Evolutionary conservation across 805 yeast genomes (phyloP), one percentile per base, ranked within the genome.

Genomic region (Ogataea zsoltii): DNA sequence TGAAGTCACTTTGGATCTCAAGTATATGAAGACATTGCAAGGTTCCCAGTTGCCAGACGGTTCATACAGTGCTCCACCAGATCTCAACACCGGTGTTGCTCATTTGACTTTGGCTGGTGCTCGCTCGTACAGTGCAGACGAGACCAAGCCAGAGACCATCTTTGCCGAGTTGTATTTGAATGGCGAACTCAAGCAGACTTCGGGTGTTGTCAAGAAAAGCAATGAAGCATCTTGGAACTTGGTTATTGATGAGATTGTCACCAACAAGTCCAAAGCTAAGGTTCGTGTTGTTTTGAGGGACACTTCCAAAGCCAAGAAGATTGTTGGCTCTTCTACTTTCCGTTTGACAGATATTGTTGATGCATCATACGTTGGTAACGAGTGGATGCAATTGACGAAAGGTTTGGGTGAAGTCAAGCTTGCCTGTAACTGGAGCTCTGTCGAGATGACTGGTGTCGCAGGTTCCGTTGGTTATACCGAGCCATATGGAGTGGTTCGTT

Each of bases 401-500:
- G 86, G 89, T 41, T 66, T 71, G 38, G 97, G 96, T 46, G 88
- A 85, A 55, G 73, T 88, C 33, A 79, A 82, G 54, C 62, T 94
- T 45, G 67, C 77, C 4, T 80, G 94, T 23, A 67, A 71, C 42
- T 94, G 97, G 97, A 89, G 85, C 66, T 92, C 98, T 7, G 96
- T 91, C 41, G 80, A 76, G 23, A 68, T 92, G 58, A 66, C 74
- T 17, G 80, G 82, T 42, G 85, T 85, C 14, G 67, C 81, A 32
- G 88, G 89, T 49, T 68, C 87, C 17, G 80, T 83, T 55, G 94
- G 92, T 41, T 92, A 90, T 69, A 80, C 89, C n/a, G 89, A 89
- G 46, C 99, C 99, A 40, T 84, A 92, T 62, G 99, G 99, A 62
- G 92, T 86, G 28, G 76, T 91, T 5, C 82, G 97, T 60, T 73